A percentile compares a stretch with the other conserved stretches of the same genome.
These are phyloP conservation scores for Phytophthora pisi DNA, from an alignment of 352 stramenopile genomes.

Conservation along the genomic window DNA sequence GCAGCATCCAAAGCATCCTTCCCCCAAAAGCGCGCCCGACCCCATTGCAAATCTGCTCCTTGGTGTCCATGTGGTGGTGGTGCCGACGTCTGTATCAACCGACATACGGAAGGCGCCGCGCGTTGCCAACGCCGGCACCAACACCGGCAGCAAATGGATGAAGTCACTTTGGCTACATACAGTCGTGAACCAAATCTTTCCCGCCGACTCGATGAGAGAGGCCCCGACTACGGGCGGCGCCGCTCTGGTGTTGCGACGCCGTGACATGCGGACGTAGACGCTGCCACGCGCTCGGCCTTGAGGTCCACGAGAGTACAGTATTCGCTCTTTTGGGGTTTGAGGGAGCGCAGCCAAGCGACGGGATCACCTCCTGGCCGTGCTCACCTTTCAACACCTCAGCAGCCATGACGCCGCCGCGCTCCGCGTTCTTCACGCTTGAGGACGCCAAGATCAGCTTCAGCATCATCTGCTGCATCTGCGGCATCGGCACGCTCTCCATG, in stretches of 20 bases:
- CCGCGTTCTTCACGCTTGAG: slow-evolving; percentile 52
- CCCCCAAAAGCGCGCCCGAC: no score
- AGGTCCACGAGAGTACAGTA: slow-evolving; percentile 32
- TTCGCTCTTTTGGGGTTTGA: slow-evolving; percentile 22
- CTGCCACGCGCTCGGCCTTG: slow-evolving; percentile 7
- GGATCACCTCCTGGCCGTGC: slow-evolving; percentile 8
- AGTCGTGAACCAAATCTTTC: no score
- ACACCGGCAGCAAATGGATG: neutral
- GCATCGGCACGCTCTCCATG: slow-evolving; percentile 68
- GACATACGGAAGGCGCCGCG: slow-evolving; percentile 21
- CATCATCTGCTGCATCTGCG: slow-evolving; percentile 63
- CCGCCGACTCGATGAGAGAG: no score
- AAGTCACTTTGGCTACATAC: neutral
- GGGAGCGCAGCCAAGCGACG: slow-evolving; percentile 20
- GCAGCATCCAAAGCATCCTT: no score
- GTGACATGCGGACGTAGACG: slow-evolving; percentile 24
- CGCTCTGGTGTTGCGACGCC: slow-evolving; percentile 11
- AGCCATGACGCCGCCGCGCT: slow-evolving; percentile 18
- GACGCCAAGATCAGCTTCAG: slow-evolving; percentile 61
- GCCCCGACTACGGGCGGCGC: slow-evolving; percentile 18
- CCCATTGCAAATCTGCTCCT: slow-evolving; percentile 19
- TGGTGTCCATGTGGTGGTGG: slow-evolving; percentile 17
- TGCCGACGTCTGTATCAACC: slow-evolving; percentile 16
- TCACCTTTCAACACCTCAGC: slow-evolving; percentile 9
- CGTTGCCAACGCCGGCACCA: slow-evolving; percentile 11